Base-by-base conservation (phyloP, 1,139 yeast species). In the Yamadazyma triangularis region DNA sequence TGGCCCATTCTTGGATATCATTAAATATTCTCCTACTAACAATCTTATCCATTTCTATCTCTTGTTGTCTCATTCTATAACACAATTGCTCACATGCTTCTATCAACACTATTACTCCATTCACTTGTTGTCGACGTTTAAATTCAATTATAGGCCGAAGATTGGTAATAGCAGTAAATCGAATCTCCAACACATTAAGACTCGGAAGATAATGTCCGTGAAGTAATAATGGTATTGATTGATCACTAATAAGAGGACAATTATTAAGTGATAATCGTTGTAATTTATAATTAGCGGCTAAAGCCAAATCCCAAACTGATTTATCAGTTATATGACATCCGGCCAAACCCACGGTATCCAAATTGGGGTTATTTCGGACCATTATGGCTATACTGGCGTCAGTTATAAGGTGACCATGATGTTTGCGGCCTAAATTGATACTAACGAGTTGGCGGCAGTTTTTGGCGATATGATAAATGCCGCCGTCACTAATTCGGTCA, bases 291-390 rank as follows among this genome's bases (percentile, higher is more conserved):
- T 85, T 82, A 36, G 84, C 71, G 38, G 66, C 56, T 15, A 71
- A 54, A 0, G 91, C 91, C 27, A 88, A 59, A 47, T 84, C 91
- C 94, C 95, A 86, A 15, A 89, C 60, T 5, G 83, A 67, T 28
- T 77, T 69, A 58, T 89, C 96, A 13, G 84, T 75, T 16, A 89
- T 70, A 33, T 73, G 66, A 53, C 96, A 86, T 6, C 97, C 97
- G 0, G 97, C 96, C 11, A 87, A 59, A 0, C 97, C 97, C 28
- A 89, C 64, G 0, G 96, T 88, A 29, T 65, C 65, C 25, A 88
- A 59, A 10, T 64, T 53, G 3, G 76, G 69, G 41, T 69, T 65
- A 44, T 74, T 74, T 26, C 65, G 64, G 5, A 79, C 73, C 20
- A 89, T 58, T 14, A 71, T 69, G 12, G 73, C 60, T 24, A 88